These are phyloP conservation scores for Purpureocillium takamizusanense DNA, from an alignment of 2,329 filamentous ascomycete genomes.

Conservation along the genomic window DNA sequence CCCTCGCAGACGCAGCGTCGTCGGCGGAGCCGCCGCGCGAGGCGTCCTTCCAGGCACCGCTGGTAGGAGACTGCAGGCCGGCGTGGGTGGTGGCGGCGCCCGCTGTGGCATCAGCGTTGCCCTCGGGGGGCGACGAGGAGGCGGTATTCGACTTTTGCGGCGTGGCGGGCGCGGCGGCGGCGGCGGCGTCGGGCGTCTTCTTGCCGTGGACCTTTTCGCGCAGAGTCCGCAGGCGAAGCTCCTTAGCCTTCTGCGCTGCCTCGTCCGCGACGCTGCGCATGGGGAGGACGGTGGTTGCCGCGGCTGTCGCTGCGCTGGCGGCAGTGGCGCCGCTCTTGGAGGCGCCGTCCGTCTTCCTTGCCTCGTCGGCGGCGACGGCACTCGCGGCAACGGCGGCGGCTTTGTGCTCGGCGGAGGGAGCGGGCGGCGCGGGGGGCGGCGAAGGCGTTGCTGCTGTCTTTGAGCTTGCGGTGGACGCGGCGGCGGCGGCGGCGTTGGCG, in stretches of 20 bases:
- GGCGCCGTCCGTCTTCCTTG: conserved; percentile 5
- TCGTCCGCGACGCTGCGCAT: conserved; percentile 54
- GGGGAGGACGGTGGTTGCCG: conserved; percentile 27
- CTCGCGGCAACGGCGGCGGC: conserved; percentile 1
- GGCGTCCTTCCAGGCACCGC: conserved; percentile 4
- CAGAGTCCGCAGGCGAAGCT: conserved; percentile 43
- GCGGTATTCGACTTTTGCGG: conserved; percentile 7
- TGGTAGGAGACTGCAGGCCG: conserved; percentile 18
- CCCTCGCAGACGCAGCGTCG: conserved; percentile 1
- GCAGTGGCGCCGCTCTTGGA: conserved; percentile 13
- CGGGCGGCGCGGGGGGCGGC: conserved; percentile 13
- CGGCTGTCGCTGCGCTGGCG: too few species aligned
- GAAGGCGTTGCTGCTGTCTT: conserved; percentile 11
- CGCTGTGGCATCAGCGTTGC: neutral
- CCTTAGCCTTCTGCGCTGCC: conserved; percentile 55
- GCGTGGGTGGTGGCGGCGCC: conserved; percentile 4
- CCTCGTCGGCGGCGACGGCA: neutral
- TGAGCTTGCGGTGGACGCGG: conserved; percentile 9
- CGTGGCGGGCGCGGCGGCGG: conserved; percentile 3
- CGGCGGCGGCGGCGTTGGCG: conserved; percentile 14
- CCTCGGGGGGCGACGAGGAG: conserved; percentile 3
- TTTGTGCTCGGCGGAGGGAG: conserved; percentile 14
- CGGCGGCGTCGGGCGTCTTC: conserved; percentile 14
- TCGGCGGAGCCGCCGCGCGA: conserved; percentile 5
- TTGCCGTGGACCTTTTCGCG: conserved; percentile 47